Base-by-base conservation (phyloP, 1,284 basidiomycete genomes). In the Malassezia globosa region DNA sequence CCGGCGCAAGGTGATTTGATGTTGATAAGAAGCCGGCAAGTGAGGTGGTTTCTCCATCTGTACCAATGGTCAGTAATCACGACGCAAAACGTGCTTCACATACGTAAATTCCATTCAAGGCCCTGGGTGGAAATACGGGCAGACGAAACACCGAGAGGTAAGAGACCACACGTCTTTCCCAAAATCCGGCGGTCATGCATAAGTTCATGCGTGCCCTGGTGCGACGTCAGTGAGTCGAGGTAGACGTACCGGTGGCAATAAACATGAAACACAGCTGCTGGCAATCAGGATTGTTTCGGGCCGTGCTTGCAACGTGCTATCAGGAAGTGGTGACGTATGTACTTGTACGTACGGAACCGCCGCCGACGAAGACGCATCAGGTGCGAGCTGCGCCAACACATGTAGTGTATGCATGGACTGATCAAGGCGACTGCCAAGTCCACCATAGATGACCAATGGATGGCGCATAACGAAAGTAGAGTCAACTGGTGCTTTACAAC, bases 321-420 rank as follows among this genome's bases (percentile, higher is more conserved):
- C n/a, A n/a, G n/a, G 14, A 33, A 21, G 39, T 11, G 13, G 13
- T 5, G 16, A 25, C 7, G 33, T 7, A 73, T 79, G 63, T 60
- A 87, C 88, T 34, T 23, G 16, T 8, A 11, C 29, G 13, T n/a
- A 8, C 11, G 35, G 35, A n/a, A 47, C 29, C 7, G 63, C 52
- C 2, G n/a, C n/a, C n/a, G n/a, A n/a, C n/a, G n/a, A n/a, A n/a
- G n/a, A n/a, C n/a, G n/a, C n/a, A n/a, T n/a, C n/a, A n/a, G 60
- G 59, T 1, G 58, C 59, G 0, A 90, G 75, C 69, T 87, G 88
- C 74, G 88, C 81, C 2, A 97, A 73, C 31, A 83, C 79, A 4
- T 87, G 85, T 24, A 96, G 77, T 0, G 87, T 85, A 63, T 95
- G 89, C 2, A 92, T 75, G 0, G 89, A 95, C 68, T 97, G 92